Evolutionary conservation across 495 filamentous ascomycete genomes (phyloP), one percentile per base, ranked within the genome.

Genomic region (Podospora tetraspora): DNA sequence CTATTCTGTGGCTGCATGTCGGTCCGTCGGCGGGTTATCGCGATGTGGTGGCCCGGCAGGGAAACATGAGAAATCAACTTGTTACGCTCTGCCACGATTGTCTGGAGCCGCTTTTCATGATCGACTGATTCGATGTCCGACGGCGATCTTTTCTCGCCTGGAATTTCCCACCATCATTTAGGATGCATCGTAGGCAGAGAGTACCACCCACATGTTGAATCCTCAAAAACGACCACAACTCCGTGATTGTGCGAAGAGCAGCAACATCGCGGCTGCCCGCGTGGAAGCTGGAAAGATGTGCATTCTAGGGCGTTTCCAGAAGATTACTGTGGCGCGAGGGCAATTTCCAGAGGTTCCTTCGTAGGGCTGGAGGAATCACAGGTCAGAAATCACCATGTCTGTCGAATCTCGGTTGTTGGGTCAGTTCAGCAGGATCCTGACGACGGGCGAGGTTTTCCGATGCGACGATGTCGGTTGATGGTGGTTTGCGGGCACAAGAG

Each of bases 281-380:
- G 43, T 52, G 43, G 43, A 52, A 52, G 19, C 43, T 8, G 16
- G 19, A 52, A 52, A 9, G 19, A 19, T 0, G 30, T 10, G 29
- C 22, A 30, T 62, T 62, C 61, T 62, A 19, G 61, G 3, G 61
- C 27, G 23, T 29, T 62, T 62, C 61, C 25, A 29, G 61, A 62
- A 62, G 61, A 62, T 62, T 62, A 19, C 61, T 22, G 61, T 62
- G 23, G 25, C 25, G 43, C 43, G 19, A 52, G 19, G 37, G 43
- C 43, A 52, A 52, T 52, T 52, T 52, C 43, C 43, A 2, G 43
- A 3, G 1, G 19, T 9, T 52, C 34, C 43, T 52, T 52, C 16
- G 43, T n/a, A 52, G 16, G 43, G 43, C 43, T 52, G 43, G 32
- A 34, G 43, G 19, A 52, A 52, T n/a, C 16, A 52, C 16, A 52